Base-by-base conservation (phyloP, 2,329 filamentous ascomycete species). In the Phialophora tarda region DNA sequence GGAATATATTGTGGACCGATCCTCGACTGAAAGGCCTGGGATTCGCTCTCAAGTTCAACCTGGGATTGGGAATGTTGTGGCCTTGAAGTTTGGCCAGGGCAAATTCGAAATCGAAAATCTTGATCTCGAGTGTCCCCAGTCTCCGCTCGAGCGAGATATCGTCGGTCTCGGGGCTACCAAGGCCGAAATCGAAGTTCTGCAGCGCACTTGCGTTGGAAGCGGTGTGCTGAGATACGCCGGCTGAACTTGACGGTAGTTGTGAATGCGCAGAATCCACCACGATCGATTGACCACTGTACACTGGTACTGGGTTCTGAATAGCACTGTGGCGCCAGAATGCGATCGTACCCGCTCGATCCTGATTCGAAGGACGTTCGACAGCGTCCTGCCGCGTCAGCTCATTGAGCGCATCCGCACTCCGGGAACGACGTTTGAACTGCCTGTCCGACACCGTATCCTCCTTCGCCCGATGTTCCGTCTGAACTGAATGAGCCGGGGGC, bases 21-120 rank as follows among this genome's bases (percentile, higher is more conserved):
- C 58, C 60, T 48, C 53, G 58, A 38, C 32, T 63, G n/a, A 38
- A 59, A 23, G 56, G 56, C 54, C 32, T 59, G 7, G 58, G 26
- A 28, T 53, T 38, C 12, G 21, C 28, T 30, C 14, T 54, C 17
- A n/a, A 32, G 17, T 62, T 53, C 23, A 69, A 34, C 21, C 64
- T 51, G 5, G 71, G 67, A 58, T 68, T 69, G 14, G 64, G 44
- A 44, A 72, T 64, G 12, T 74, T 70, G 32, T 70, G 75, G 55
- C 75, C 78, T 70, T 83, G 82, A 65, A 83, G 76, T 60, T 81
- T 79, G 1, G 81, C 80, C 66, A 83, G 80, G 4, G 82, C 82
- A 63, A 82, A 81, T 69, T 83, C 82, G 4, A 83, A 75, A 56
- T 83, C 82, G 69, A 82, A 82, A 58, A 83, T 72, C 66, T 83